Base-by-base conservation (phyloP, 495 filamentous ascomycete species). In the Choiromyces venosus region DNA sequence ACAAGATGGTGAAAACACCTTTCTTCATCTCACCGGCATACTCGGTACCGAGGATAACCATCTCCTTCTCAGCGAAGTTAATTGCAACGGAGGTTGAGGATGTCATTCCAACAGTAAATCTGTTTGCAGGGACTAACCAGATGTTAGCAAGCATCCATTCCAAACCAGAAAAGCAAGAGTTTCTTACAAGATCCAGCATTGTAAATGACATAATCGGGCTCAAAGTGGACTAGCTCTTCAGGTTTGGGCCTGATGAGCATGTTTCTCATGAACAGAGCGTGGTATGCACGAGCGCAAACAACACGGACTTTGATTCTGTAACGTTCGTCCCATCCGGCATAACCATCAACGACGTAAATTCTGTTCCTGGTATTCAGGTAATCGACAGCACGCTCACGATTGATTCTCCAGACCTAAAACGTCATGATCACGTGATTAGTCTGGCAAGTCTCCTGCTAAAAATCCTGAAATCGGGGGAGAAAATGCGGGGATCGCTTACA, bases 1-100 rank as follows among this genome's bases (percentile, higher is more conserved):
- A 99, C 79, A 99, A 88, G 73, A 99, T 92, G 68, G 95, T 99
- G 88, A 99, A 98, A 85, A 99, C 87, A 83, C 95, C 96, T 89
- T 98, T 98, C 89, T 98, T 99, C 95, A 99, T 99, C 88, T 97
- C 94, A 80, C 95, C 95, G 73, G 95, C 95, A 82, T 99, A 99
- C 87, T 99, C 95, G 52, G 95, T 98, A 82, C 95, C 95, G 68
- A 99, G 89, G 84, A 99, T 98, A 79, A 99, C 95, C 95, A 99
- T 90, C 86, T 94, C 92, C 87, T 92, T 92, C 80, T 93, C 92
- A 79, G 89, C 89, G 75, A 94, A 93, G 85, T 94, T 94, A 84
- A 94, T 91, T 71, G 92, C 89, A 37, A 94, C 92, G 12, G 92
- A 93, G 25, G 92, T 94, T 66, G 90, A 89, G 4, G 95, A 98